phyloP scores from a whole-genome alignment of 768 basidiomycete species.

The Suillus subluteus region DNA sequence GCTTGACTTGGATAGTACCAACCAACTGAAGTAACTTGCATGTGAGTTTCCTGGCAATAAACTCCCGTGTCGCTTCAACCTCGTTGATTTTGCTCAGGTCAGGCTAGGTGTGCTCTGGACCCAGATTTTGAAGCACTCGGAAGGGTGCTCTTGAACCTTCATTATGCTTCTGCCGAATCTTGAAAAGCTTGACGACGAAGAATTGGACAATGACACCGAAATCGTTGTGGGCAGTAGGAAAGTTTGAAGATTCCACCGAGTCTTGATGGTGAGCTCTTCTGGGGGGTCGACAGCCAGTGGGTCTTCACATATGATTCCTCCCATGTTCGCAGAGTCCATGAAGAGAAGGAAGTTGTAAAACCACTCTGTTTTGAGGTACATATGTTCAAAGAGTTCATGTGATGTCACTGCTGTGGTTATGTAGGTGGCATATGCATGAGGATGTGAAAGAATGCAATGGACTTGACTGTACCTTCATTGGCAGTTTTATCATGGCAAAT shows the following conservation, averaged over 20 bases:
- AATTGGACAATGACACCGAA: constrained; percentile 75
- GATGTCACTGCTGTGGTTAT: constrained; percentile 92
- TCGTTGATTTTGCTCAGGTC: constrained; percentile 75
- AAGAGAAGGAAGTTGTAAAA: constrained; percentile 95
- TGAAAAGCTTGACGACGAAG: constrained; percentile 86
- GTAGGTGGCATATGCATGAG: constrained; percentile 94
- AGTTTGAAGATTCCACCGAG: constrained; percentile 90
- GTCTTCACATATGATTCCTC: constrained; percentile 85
- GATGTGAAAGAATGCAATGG: too few species aligned
- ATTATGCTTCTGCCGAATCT: constrained; percentile 65
- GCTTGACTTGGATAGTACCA: constrained; percentile 59
- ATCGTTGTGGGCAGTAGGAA: constrained; percentile 83
- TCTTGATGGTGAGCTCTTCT: constrained; percentile 70
- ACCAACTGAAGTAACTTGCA: constrained; percentile 77
- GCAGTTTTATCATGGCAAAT: too few species aligned
- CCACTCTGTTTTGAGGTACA: constrained; percentile 81
- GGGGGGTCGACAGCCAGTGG: constrained; percentile 71
- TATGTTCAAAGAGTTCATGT: constrained; percentile 93
- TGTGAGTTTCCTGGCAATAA: constrained; percentile 80
- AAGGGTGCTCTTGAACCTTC: constrained; percentile 69
- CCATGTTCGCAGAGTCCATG: constrained; percentile 95
- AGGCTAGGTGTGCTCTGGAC: constrained; percentile 64
- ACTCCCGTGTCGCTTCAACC: constrained; percentile 66
- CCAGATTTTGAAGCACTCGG: constrained; percentile 66
- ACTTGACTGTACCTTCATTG: too few species aligned